These are phyloP conservation scores for Pyrenophora graminea DNA, from an alignment of 2,329 filamentous ascomycete genomes.

Conservation along the genomic window DNA sequence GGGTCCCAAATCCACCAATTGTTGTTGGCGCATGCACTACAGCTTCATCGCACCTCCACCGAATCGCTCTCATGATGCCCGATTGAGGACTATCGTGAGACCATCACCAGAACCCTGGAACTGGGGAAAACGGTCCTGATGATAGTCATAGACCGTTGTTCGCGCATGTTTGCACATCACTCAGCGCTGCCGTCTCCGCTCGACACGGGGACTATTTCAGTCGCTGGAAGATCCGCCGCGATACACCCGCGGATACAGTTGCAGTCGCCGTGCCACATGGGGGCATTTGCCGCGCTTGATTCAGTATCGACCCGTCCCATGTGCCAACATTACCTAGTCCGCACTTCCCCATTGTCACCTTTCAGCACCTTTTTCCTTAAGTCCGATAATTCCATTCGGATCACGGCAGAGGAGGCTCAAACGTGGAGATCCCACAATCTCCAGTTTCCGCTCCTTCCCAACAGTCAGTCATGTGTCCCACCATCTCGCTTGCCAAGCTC, in stretches of 20 bases:
- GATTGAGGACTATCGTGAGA: slow-evolving; percentile 2
- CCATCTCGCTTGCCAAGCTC: slow-evolving; percentile 2
- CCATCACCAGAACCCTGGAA: slow-evolving; percentile 10
- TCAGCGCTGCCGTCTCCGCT: slow-evolving; percentile 2
- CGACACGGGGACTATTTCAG: background rate
- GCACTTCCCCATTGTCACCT: slow-evolving; percentile 1
- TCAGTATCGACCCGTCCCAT: background rate
- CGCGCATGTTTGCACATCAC: background rate
- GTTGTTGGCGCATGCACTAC: background rate
- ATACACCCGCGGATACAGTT: background rate
- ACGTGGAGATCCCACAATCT: slow-evolving; percentile 9
- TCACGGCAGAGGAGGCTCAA: background rate
- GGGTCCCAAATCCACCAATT: slow-evolving; percentile 10
- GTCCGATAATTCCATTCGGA: slow-evolving; percentile 7
- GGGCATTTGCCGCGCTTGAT: background rate
- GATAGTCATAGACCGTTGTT: background rate
- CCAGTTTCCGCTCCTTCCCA: background rate
- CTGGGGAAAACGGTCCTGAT: slow-evolving; percentile 9
- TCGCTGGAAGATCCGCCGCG: background rate
- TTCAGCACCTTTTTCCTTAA: slow-evolving; percentile 5
- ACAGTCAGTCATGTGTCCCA: slow-evolving; percentile 11
- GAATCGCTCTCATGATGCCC: slow-evolving; percentile 5
- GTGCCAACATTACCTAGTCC: background rate
- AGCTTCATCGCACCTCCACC: slow-evolving; percentile 1
- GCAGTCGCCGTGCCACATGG: slow-evolving; percentile 1